Conservation (phyloP, 2,329 filamentous ascomycete genomes). For the Verticillium isaacii region DNA sequence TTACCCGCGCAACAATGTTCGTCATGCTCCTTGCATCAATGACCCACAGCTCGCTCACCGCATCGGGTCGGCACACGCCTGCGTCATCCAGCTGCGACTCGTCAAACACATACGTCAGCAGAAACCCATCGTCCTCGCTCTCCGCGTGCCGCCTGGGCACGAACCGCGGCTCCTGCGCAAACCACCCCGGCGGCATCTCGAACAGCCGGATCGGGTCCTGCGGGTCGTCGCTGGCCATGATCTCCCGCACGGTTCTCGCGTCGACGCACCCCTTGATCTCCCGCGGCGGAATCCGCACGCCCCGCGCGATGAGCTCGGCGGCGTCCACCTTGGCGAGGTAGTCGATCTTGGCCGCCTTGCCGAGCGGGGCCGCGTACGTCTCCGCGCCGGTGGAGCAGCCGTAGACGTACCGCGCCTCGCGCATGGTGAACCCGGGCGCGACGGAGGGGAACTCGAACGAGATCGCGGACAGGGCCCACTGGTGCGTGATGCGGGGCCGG, state of each 20-base stretch:
- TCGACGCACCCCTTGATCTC: slow-evolving; percentile 60
- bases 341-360: slow-evolving; percentile 63
- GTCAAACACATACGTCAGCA: slow-evolving; percentile 67
- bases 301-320: slow-evolving; percentile 45
- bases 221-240: slow-evolving; percentile 38
- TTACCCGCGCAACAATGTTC: slow-evolving; percentile 52
- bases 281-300: slow-evolving; percentile 37
- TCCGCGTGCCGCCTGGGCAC: slow-evolving; percentile 38
- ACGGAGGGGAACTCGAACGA: slow-evolving; percentile 66
- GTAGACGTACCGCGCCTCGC: slow-evolving; percentile 55
- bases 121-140: slow-evolving; percentile 61
- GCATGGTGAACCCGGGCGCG: slow-evolving; percentile 51
- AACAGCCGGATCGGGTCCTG: slow-evolving; percentile 59
- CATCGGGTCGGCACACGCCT: slow-evolving; percentile 37
- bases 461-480: slow-evolving; percentile 61
- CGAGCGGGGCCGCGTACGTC: slow-evolving; percentile 55
- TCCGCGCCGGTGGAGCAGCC: slow-evolving; percentile 58
- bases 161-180: slow-evolving; percentile 64
- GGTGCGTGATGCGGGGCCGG: slow-evolving; percentile 44
- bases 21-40: slow-evolving; percentile 60
- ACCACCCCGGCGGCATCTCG: slow-evolving; percentile 54
- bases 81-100: slow-evolving; percentile 55
- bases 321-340: slow-evolving; percentile 59
- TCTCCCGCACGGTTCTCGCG: slow-evolving; percentile 44
- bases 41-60: slow-evolving; percentile 62